Evolutionary conservation across 1,284 basidiomycete species (phyloP).

Genomic region (Boletus austroedulis): DNA sequence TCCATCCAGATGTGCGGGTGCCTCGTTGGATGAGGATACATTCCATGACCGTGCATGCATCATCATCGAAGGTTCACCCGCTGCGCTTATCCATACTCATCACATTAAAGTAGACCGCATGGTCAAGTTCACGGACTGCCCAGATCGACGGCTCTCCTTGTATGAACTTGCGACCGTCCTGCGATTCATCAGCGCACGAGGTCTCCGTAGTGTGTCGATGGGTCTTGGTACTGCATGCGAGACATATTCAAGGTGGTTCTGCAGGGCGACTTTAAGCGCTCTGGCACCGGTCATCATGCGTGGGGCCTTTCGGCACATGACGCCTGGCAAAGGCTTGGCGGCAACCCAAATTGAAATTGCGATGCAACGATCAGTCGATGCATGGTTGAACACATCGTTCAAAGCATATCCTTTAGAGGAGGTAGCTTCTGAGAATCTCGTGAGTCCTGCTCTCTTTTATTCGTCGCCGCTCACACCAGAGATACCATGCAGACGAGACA

Average conservation of each 20-base stretch:
- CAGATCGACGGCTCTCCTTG: slow-evolving; percentile 3
- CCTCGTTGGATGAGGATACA: neutral
- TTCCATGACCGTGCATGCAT: slow-evolving; percentile 13
- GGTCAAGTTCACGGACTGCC: neutral
- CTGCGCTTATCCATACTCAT: slow-evolving; percentile 1
- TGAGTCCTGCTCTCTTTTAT: neutral
- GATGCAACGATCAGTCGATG: slow-evolving; percentile 6
- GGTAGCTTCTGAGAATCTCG: slow-evolving; percentile 6
- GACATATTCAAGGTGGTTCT: slow-evolving; percentile 12
- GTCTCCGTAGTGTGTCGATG: slow-evolving; percentile 3
- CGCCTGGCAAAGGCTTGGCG: neutral
- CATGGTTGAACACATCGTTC: slow-evolving; percentile 9
- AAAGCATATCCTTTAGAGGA: slow-evolving; percentile 2
- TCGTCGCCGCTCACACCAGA: neutral
- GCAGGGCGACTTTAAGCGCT: slow-evolving; percentile 1
- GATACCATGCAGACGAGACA: slow-evolving; percentile 1
- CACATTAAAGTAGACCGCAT: neutral
- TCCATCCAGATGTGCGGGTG: neutral
- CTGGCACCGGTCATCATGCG: neutral
- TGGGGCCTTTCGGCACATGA: neutral
- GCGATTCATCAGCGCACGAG: slow-evolving; percentile 7
- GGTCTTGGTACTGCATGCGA: slow-evolving; percentile 13
- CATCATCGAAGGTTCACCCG: slow-evolving; percentile 3
- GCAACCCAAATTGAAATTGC: neutral
- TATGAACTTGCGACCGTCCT: slow-evolving; percentile 7